phyloP scores from a whole-genome alignment of 805 yeast genomes.

The Candida glaebosa region DNA sequence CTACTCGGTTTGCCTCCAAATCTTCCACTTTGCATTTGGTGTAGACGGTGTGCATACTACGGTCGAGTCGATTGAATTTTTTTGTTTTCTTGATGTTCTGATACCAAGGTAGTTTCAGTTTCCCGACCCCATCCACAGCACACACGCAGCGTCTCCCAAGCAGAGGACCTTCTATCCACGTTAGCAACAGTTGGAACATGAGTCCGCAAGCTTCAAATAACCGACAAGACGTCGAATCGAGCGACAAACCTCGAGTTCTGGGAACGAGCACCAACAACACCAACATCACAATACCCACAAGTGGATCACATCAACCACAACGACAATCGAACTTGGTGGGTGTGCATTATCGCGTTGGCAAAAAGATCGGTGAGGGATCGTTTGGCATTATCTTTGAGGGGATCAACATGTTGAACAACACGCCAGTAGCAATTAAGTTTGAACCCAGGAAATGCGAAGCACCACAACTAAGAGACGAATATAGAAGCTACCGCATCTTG shows the following conservation, averaged over 20 bases:
- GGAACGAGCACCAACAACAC: background rate
- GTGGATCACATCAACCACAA: background rate
- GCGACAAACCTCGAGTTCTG: background rate
- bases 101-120: background rate
- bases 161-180: background rate
- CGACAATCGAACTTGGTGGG: conserved; percentile 55
- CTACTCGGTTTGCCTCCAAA: too few relatives aligned
- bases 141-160: too few relatives aligned
- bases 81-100: background rate
- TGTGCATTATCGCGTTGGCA: conserved; percentile 93
- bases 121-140: background rate
- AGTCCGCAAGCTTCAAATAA: background rate
- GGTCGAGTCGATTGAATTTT: too few relatives aligned
- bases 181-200: background rate
- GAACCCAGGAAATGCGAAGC: conserved; percentile 97
- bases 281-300: background rate
- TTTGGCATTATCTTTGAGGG: conserved; percentile 98
- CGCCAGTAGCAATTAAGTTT: conserved; percentile 93
- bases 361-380: conserved; percentile 97
- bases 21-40: too few relatives aligned
- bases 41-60: too few relatives aligned
- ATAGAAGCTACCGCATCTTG: conserved; percentile 87
- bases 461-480: conserved; percentile 95
- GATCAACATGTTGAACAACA: conserved; percentile 82
- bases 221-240: background rate